These are phyloP conservation scores for Fraxinus americana DNA, from an alignment of 257 asterid species.

Conservation along the genomic window DNA sequence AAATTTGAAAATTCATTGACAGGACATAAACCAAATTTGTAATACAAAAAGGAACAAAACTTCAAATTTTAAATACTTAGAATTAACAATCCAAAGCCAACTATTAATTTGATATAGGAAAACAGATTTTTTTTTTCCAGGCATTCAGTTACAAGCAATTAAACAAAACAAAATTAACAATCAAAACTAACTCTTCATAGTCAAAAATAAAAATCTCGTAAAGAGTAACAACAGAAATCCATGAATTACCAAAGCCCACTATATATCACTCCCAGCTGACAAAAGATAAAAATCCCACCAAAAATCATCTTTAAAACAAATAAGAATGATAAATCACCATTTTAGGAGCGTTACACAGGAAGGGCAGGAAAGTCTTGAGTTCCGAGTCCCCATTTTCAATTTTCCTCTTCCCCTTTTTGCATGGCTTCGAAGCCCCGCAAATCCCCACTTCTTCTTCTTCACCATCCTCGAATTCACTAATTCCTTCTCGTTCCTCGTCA, in stretches of 20 bases:
- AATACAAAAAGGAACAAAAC: background rate
- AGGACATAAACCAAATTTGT: background rate
- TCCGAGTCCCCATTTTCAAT: constrained; percentile 49
- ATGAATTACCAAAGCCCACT: background rate
- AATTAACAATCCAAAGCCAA: background rate
- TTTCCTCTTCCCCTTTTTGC: constrained; percentile 36
- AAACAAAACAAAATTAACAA: background rate
- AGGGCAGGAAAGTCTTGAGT: constrained; percentile 49
- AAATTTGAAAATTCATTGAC: background rate
- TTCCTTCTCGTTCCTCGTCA: constrained; percentile 12
- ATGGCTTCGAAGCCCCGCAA: constrained; percentile 27
- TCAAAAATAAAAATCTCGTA: background rate
- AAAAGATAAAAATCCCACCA: background rate
- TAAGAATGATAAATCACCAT: constrained; percentile 34
- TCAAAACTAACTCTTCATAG: background rate
- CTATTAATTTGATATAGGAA: background rate
- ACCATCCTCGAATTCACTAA: constrained; percentile 6
- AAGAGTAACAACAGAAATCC: background rate
- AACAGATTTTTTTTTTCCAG: background rate
- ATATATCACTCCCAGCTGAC: background rate
- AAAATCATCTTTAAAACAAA: background rate
- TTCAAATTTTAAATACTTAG: background rate
- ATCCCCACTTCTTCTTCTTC: constrained; percentile 24
- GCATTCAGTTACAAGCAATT: background rate
- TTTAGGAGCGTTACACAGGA: constrained; percentile 61